Base-by-base conservation (phyloP, 2,329 filamentous ascomycete genomes). In the Cladosporium sp. region DNA sequence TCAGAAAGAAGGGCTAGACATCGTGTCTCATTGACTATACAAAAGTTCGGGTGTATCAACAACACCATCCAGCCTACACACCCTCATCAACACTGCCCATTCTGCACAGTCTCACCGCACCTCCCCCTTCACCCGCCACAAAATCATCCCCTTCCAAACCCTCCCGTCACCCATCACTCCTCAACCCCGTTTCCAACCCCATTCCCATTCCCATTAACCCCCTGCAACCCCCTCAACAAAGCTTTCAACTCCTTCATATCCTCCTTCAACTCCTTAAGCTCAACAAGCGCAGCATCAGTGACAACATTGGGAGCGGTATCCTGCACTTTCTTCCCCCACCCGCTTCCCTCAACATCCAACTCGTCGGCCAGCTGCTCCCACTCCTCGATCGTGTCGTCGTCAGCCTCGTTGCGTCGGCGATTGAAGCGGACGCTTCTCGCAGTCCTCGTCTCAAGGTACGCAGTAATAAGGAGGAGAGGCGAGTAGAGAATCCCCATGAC, bases 401-500 rank as follows among this genome's bases (percentile, higher is more conserved):
- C 93, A 3, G 85, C 85, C 58, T 96, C 91, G 33, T 91, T 89
- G 13, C 86, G 74, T 13, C 78, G 78, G 1, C 93, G 78, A 66
- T 97, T 97, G 49, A 74, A 76, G 19, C 76, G 57, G 19, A 66
- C 62, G 41, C 53, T 58, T 7, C 61, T 53, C 15, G 73, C 73
- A 7, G 70, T 67, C 5, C 64, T 55, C 12, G 68, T 70, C 51
- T 75, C 74, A 16, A 76, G 74, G 54, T 78, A 79, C 0, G 91
- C 90, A 0, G 89, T 89, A 8, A 92, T 71, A 7, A 95, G 62
- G 0, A 98, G 77, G 0, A 97, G 71, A 0, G 93, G 93, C 0
- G 82, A 86, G 71, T 98, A 98, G 12, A 96, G 76, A 38, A 85
- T 62, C 1, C 78, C 85, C 91, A 97, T 96, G 61, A 97, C 83